phyloP scores from a whole-genome alignment of 1,284 basidiomycete genomes.

The Ustilago sp. region DNA sequence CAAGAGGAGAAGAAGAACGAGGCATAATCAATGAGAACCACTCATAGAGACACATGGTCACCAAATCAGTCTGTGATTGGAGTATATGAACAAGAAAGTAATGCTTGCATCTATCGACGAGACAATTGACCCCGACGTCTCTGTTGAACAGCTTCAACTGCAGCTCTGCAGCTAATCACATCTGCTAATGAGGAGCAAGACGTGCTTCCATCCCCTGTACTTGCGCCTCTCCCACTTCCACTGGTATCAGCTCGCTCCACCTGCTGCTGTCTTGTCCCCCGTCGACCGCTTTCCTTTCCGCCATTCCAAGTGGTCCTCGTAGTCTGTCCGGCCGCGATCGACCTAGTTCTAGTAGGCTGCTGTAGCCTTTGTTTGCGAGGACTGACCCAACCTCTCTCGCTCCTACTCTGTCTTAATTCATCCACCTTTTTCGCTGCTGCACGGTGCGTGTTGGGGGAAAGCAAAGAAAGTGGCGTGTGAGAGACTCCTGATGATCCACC shows the following conservation, averaged over 20 bases:
- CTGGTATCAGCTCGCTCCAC: neutral
- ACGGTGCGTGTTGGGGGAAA: constrained; percentile 39
- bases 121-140: too few species aligned
- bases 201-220: neutral
- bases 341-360: neutral
- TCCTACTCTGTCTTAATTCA: constrained; percentile 25
- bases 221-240: constrained; percentile 13
- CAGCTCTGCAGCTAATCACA: neutral
- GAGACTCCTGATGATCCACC: constrained; percentile 41
- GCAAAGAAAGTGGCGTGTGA: constrained; percentile 43
- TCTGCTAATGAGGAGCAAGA: neutral
- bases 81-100: too few species aligned
- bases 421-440: constrained; percentile 27
- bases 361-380: constrained; percentile 1
- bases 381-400: constrained; percentile 31
- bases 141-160: neutral
- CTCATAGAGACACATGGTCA: too few species aligned
- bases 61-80: too few species aligned
- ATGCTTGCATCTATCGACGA: too few species aligned
- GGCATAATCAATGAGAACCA: too few species aligned
- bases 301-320: neutral
- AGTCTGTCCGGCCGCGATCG: neutral
- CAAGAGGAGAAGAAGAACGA: neutral
- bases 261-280: neutral
- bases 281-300: neutral